Evolutionary conservation across 352 stramenopile genomes (phyloP), one percentile per base, ranked within the genome.

Genomic region (Vaucheria bursata): DNA sequence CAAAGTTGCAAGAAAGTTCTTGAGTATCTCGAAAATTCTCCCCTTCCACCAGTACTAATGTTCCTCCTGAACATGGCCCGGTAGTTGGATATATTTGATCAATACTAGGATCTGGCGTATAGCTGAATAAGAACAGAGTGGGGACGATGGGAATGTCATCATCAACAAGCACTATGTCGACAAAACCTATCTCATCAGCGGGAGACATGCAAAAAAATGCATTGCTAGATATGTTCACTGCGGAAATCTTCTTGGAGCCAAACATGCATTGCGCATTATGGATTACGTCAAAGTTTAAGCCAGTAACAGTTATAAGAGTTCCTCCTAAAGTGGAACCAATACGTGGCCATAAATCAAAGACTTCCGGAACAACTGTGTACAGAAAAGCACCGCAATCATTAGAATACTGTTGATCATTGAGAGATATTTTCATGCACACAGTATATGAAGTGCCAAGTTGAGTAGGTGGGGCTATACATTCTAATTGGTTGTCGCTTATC

Each of bases 1-100:
- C 68, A 34, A 85, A 84, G n/a, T 64, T 64, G 49, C 77, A 85
- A 31, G 71, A 69, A 7, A 84, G 34, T 5, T 53, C 35, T 3
- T 77, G 37, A 0, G 73, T 39, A 12, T 84, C 66, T 32, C 64
- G 18, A 34, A 85, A 85, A 0, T 75, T 67, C 34, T 33, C 69
- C 29, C 80, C 80, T 59, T 50, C 59, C 3, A 83, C 25, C 32
- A 18, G 68, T 3, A 82, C 71, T 18, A 18, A 8, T 36, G 77
- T 82, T 36, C 77, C 77, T 0, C 77, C 77, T 25, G 25, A 59
- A 37, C 72, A 25, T 71, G 77, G 77, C 33, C 77, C 77, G 73
- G 77, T 69, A 12, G 35, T 1, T 52, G 77, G 77, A 12, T 64
- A 71, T 45, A 32, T 33, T 0, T n/a, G 33, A 32, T 79, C n/a